Evolutionary conservation across 805 yeast species (phyloP).

Genomic region (Pichia exigua): DNA sequence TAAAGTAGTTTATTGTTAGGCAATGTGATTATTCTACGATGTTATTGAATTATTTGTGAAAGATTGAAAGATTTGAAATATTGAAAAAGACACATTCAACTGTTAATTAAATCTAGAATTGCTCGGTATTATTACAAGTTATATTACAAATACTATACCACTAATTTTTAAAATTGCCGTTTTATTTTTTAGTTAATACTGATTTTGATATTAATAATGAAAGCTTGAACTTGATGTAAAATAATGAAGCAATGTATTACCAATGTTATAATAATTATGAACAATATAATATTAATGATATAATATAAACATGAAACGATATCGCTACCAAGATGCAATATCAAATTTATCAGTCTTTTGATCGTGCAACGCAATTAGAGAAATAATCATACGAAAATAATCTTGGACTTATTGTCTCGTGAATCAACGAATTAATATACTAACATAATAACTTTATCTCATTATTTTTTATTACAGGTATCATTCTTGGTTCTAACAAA

Average conservation of each 20-base stretch:
- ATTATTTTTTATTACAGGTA: constrained; percentile 42
- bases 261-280: too few relatives aligned
- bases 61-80: not conserved
- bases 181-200: too few relatives aligned
- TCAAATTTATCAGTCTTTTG: not conserved
- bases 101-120: not conserved
- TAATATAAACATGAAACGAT: too few relatives aligned
- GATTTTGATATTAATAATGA: too few relatives aligned
- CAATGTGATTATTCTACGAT: not conserved
- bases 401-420: too few relatives aligned
- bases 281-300: too few relatives aligned
- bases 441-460: constrained; percentile 5
- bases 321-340: not conserved
- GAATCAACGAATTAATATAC: constrained; percentile 4
- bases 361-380: not conserved
- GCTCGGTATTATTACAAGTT: not conserved
- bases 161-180: too few relatives aligned
- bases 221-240: too few relatives aligned
- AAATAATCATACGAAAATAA: not conserved
- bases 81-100: not conserved
- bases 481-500: constrained; percentile 98
- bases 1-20: not conserved
- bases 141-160: not conserved
- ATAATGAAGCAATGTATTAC: too few relatives aligned
- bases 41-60: not conserved